Base-by-base conservation (phyloP, 345 rosid species). In the Arabidopsis suecica region DNA sequence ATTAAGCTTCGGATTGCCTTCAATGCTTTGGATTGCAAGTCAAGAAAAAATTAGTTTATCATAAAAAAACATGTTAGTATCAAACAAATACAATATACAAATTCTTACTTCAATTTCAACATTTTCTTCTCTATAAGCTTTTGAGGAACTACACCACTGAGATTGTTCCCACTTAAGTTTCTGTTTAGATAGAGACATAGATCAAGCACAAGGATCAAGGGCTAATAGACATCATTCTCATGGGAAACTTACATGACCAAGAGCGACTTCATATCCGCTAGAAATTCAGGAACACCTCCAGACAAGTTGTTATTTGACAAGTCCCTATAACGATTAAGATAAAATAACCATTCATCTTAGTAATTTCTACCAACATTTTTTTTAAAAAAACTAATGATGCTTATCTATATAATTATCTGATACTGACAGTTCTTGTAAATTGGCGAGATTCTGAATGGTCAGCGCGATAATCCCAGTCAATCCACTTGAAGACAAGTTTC, bases 281-380 rank as follows among this genome's bases (percentile, higher is more conserved):
- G 81, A 69, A 78, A 76, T 6, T 74, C 78, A 0, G 93, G 90
- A 1, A 88, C 59, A 2, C 55, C 0, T 10, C 90, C 90, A 0
- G 34, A 2, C 44, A 40, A 40, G 44, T 40, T 40, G 13, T 40
- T 40, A 40, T 40, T 9, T 40, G 44, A 40, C 11, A 40, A 40
- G 44, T 40, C 44, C 44, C 37, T 34, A 34, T 34, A 16, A 16
- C 18, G 37, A 34, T 34, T 34, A 5, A 34, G 37, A 34, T 6
- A 34, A 5, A 34, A 34, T 6, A 5, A 34, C 7, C 7, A 34
- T 34, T 34, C 8, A 34, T 34, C 5, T 34, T 34, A 34, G 7
- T 34, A 34, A 34, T 34, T 34, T 34, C 37, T 34, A 34, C 37
- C 37, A 5, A 16, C 18, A 16, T 16, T 16, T 16, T 16, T 16